phyloP scores from a whole-genome alignment of 2,329 filamentous ascomycete genomes.

The Colletotrichum echinochloae region DNA sequence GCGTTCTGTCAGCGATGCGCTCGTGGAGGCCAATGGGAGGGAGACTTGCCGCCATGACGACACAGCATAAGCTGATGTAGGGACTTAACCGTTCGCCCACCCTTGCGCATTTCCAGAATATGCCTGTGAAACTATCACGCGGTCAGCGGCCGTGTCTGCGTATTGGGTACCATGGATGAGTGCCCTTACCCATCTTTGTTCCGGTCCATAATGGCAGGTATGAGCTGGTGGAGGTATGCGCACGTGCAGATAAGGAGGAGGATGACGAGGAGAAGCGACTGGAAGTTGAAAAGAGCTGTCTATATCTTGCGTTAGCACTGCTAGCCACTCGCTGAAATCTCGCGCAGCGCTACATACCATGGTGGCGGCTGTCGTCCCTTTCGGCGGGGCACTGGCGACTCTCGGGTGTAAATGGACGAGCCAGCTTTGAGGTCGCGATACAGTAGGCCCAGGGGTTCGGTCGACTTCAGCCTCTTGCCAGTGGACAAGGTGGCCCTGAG shows the following conservation, averaged over 20 bases:
- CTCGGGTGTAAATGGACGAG: slow-evolving; percentile 23
- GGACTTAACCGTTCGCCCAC: slow-evolving; percentile 94
- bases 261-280: slow-evolving; percentile 93
- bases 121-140: slow-evolving; percentile 74
- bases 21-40: background rate
- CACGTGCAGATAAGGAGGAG: slow-evolving; percentile 96
- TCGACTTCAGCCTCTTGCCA: slow-evolving; percentile 27
- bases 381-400: slow-evolving; percentile 20
- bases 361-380: slow-evolving; percentile 35
- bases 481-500: slow-evolving; percentile 40
- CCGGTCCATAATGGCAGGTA: slow-evolving; percentile 89
- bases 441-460: slow-evolving; percentile 18
- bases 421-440: slow-evolving; percentile 25
- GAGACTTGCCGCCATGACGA: slow-evolving; percentile 87
- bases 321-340: background rate
- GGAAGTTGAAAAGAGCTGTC: slow-evolving; percentile 99
- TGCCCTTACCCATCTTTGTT: slow-evolving; percentile 85
- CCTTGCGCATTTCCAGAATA: slow-evolving; percentile 96
- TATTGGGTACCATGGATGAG: slow-evolving; percentile 24
- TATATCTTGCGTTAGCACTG: slow-evolving; percentile 52
- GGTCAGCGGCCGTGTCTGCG: slow-evolving; percentile 12
- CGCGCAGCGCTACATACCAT: slow-evolving; percentile 43
- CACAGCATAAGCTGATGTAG: slow-evolving; percentile 93
- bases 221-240: slow-evolving; percentile 90
- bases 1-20: background rate